Conservation (phyloP, 176 grass and related monocot species). For the Avena eriantha region DNA sequence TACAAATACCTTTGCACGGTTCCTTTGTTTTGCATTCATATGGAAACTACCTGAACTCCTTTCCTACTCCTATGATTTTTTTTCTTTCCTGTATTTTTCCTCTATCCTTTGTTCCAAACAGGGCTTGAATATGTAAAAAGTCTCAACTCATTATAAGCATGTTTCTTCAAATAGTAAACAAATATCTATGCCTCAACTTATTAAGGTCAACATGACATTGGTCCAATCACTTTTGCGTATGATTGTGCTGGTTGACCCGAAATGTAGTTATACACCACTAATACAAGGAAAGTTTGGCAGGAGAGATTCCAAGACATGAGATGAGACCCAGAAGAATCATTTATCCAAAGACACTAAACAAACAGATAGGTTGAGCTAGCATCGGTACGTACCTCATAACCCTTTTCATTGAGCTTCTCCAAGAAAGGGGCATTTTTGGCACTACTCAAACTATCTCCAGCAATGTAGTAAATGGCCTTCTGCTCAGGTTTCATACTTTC, state of each 20-base stretch:
- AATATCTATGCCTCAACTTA: background rate
- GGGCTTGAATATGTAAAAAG: background rate
- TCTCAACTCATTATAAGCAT: background rate
- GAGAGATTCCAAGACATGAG: background rate
- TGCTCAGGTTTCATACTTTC: slow-evolving; percentile 99
- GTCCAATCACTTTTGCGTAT: background rate
- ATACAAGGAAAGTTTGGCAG: background rate
- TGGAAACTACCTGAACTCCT: background rate
- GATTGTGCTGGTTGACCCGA: background rate
- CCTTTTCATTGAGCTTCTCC: slow-evolving; percentile 84
- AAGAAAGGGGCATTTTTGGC: slow-evolving; percentile 95
- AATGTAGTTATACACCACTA: background rate
- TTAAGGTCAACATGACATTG: background rate
- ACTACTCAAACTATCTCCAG: slow-evolving; percentile 85
- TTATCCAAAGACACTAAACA: background rate
- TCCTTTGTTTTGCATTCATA: background rate
- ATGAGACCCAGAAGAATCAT: background rate
- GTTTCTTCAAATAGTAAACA: background rate
- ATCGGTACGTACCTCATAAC: slow-evolving; percentile 66
- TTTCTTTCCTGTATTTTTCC: background rate
- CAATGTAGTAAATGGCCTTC: slow-evolving; percentile 90
- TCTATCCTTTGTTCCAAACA: background rate
- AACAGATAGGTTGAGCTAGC: slow-evolving; percentile 19
- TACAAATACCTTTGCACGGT: background rate
- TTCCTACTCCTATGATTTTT: background rate